Conservation (phyloP, 75 land plant species). For the Larix kaempferi region DNA sequence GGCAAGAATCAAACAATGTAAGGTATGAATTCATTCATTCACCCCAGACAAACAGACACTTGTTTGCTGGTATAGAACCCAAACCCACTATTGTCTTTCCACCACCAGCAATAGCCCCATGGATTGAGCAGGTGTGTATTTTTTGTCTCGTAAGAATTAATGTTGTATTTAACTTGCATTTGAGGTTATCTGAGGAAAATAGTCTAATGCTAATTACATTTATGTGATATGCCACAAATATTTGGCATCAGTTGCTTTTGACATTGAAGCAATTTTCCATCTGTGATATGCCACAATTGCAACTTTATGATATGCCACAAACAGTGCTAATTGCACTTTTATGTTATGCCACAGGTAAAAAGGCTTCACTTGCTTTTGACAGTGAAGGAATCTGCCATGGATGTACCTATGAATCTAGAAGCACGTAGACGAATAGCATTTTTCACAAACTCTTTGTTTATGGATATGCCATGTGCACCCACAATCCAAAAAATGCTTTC, state of each 20-base stretch:
- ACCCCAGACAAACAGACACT: constrained; percentile 33
- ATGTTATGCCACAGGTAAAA: constrained; percentile 31
- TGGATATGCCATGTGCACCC: constrained; percentile 66
- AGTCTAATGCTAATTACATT: background rate
- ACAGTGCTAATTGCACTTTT: background rate
- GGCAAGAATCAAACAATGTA: constrained; percentile 50
- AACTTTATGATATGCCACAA: constrained; percentile 9
- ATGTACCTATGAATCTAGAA: constrained; percentile 59
- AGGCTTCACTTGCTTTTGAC: constrained; percentile 51
- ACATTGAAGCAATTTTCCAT: constrained; percentile 57
- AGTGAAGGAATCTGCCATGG: constrained; percentile 59
- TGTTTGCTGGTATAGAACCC: constrained; percentile 71
- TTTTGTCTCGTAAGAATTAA: background rate
- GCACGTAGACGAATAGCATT: constrained; percentile 66
- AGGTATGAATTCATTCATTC: constrained; percentile 9
- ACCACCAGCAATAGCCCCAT: constrained; percentile 67
- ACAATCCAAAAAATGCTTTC: constrained; percentile 61
- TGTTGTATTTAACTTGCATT: background rate
- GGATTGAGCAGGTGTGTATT: constrained; percentile 83
- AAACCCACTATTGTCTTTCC: constrained; percentile 72
- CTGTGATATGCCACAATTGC: background rate
- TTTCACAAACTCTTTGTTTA: constrained; percentile 64
- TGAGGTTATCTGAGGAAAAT: background rate
- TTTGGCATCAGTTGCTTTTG: constrained; percentile 39
- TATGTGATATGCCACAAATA: constrained; percentile 26